These are phyloP conservation scores for Phaffomyces antillensis DNA, from an alignment of 805 yeast species.

Conservation along the genomic window DNA sequence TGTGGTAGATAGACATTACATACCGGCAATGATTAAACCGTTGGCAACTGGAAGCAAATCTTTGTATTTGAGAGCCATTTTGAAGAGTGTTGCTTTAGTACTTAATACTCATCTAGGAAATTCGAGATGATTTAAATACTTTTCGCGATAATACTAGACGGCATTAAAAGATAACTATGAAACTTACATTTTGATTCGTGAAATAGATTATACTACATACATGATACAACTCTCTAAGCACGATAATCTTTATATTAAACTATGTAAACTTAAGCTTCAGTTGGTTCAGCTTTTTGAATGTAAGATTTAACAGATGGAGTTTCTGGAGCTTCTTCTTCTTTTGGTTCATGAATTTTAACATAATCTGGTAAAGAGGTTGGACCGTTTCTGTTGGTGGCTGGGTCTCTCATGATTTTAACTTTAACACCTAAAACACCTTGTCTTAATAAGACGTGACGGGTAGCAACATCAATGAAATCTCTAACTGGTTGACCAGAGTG, in stretches of 20 bases:
- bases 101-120: neutral
- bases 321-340: slow-evolving; percentile 79
- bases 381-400: slow-evolving; percentile 77
- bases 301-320: slow-evolving; percentile 81
- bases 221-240: neutral
- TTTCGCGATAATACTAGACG: neutral
- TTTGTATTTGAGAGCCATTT: slow-evolving; percentile 28
- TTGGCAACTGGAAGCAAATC: slow-evolving; percentile 42
- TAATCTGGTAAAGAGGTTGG: slow-evolving; percentile 94
- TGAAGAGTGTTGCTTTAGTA: neutral
- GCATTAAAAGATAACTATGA: neutral
- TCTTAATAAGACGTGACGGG: slow-evolving; percentile 99
- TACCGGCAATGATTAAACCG: slow-evolving; percentile 35
- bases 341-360: slow-evolving; percentile 88
- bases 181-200: too few species aligned
- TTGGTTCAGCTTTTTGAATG: slow-evolving; percentile 32
- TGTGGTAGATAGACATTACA: neutral
- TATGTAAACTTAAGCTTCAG: slow-evolving; percentile 6
- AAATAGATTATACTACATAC: too few species aligned
- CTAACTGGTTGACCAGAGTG: slow-evolving; percentile 99
- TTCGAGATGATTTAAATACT: neutral
- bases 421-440: slow-evolving; percentile 99
- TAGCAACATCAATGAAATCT: slow-evolving; percentile 97
- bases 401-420: slow-evolving; percentile 99
- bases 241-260: neutral